A percentile compares a stretch with the other conserved stretches of the same genome.
Evolutionary conservation across 2,329 filamentous ascomycete genomes (phyloP).

Genomic region (Tolypocladium tropicale): DNA sequence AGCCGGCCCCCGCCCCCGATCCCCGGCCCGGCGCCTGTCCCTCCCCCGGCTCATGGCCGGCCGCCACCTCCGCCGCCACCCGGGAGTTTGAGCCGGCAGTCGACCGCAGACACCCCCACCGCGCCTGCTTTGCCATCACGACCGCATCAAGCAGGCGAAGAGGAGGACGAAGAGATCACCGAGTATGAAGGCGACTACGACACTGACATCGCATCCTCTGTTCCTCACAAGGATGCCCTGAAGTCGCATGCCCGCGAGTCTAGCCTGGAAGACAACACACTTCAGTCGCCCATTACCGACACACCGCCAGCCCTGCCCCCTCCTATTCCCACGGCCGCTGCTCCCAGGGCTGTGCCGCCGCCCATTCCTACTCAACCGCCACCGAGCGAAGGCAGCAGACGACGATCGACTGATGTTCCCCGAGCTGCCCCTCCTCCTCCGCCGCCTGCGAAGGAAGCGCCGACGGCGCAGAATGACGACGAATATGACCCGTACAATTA

Average conservation of each 20-base stretch:
- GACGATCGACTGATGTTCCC: constrained; percentile 61
- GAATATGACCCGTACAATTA: constrained; percentile 63
- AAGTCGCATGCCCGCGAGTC: constrained; percentile 71
- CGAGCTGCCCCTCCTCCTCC: constrained; percentile 55
- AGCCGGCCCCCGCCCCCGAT: constrained; percentile 52
- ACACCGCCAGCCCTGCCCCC: constrained; percentile 38
- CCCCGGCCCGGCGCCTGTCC: constrained; percentile 40
- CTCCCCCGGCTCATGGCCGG: constrained; percentile 41
- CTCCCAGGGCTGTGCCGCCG: constrained; percentile 52
- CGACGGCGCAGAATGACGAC: constrained; percentile 38
- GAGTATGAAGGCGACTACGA: constrained; percentile 98
- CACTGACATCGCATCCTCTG: constrained; percentile 90
- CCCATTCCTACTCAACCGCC: constrained; percentile 53
- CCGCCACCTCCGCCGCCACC: constrained; percentile 60
- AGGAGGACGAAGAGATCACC: constrained; percentile 68
- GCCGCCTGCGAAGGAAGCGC: constrained; percentile 14
- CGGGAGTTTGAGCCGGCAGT: constrained; percentile 42
- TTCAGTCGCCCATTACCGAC: constrained; percentile 43
- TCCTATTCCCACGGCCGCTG: constrained; percentile 41
- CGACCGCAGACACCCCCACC: constrained; percentile 44
- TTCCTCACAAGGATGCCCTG: constrained; percentile 86
- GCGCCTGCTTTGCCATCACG: constrained; percentile 27
- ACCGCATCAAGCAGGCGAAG: constrained; percentile 40
- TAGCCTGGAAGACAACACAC: constrained; percentile 60
- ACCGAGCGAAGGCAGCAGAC: constrained; percentile 33